Evolutionary conservation across 306 rosid species (phyloP).

Genomic region (Crataegus laevigata): DNA sequence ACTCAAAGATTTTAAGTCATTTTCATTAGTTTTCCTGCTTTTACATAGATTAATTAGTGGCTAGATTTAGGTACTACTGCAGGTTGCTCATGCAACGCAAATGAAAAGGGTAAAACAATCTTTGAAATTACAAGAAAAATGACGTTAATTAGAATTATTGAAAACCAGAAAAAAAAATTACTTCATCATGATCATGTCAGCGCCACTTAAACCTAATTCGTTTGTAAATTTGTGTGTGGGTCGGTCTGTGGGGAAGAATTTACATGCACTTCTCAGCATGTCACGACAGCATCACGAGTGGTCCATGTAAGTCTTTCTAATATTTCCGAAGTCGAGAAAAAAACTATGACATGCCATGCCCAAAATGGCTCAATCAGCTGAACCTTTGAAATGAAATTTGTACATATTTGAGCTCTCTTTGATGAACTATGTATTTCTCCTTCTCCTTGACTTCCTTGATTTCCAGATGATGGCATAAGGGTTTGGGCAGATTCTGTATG

Average conservation of each 20-base stretch:
- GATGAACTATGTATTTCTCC: background rate
- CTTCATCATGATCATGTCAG: background rate
- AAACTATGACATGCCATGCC: background rate
- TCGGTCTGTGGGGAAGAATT: background rate
- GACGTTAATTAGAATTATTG: background rate
- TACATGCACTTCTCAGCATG: background rate
- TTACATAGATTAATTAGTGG: too few species aligned
- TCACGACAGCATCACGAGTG: background rate
- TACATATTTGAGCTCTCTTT: background rate
- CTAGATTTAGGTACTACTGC: background rate
- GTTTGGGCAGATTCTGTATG: conserved; percentile 71
- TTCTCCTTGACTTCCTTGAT: conserved; percentile 56
- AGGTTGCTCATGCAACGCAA: background rate
- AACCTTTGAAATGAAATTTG: background rate
- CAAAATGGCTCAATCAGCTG: background rate
- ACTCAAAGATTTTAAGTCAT: too few species aligned
- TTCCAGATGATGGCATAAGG: conserved; percentile 90
- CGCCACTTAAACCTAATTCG: background rate
- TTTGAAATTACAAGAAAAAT: background rate
- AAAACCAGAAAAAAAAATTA: background rate
- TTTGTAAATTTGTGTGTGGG: background rate
- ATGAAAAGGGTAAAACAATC: background rate
- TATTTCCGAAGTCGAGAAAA: background rate
- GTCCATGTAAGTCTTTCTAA: background rate
- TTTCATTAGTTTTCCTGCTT: too few species aligned